Percentiles rank a stretch among this genome's conserved stretches.
Conservation (phyloP, 2,329 filamentous ascomycete genomes). For the Aspergillus pseudonomiae region DNA sequence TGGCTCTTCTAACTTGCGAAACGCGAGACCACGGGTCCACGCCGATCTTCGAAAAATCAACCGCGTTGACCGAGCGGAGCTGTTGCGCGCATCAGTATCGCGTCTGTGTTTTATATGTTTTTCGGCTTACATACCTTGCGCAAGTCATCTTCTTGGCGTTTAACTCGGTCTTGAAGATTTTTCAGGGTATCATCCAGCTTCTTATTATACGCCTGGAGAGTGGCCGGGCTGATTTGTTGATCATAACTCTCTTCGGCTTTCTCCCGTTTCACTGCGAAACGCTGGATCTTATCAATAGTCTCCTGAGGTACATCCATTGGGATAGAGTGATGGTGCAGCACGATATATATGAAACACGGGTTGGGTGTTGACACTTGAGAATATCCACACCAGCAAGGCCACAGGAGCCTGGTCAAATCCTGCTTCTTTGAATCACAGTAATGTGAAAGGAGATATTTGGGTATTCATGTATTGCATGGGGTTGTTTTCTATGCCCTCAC, state of each 20-base stretch:
- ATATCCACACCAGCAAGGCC: neutral
- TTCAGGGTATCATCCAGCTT: constrained; percentile 67
- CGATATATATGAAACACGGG: neutral
- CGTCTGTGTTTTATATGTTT: neutral
- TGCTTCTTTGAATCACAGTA: neutral
- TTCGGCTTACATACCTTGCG: constrained; percentile 43
- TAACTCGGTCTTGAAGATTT: constrained; percentile 62
- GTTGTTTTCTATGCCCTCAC: constrained; percentile 6
- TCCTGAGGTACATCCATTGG: constrained; percentile 37
- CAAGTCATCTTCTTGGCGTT: constrained; percentile 51
- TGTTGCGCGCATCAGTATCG: constrained; percentile 24
- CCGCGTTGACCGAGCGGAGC: constrained; percentile 37
- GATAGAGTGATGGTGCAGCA: neutral
- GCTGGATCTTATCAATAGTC: constrained; percentile 37
- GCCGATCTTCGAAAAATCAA: constrained; percentile 34
- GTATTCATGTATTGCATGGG: neutral
- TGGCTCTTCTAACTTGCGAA: constrained; percentile 57
- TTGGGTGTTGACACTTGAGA: neutral
- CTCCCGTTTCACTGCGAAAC: constrained; percentile 38
- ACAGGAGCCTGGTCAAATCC: neutral
- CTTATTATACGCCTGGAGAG: constrained; percentile 37
- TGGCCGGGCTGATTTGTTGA: constrained; percentile 30
- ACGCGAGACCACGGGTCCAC: constrained; percentile 38
- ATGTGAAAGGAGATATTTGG: neutral
- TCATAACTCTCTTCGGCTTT: constrained; percentile 38